phyloP scores from a whole-genome alignment of 176 grass and related monocot genomes.

The Paspalum vaginatum region DNA sequence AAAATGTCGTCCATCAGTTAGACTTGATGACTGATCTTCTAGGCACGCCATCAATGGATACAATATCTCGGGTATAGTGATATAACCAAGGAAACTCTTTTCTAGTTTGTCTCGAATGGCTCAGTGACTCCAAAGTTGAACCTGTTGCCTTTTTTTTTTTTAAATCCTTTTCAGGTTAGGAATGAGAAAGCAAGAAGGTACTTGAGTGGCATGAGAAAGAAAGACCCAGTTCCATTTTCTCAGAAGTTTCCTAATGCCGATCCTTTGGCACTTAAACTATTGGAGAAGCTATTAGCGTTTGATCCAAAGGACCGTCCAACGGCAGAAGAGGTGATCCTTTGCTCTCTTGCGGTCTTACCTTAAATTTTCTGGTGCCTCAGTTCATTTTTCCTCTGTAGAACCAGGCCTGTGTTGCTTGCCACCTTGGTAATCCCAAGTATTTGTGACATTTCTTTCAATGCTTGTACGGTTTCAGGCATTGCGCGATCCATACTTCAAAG shows the following conservation, averaged over 20 bases:
- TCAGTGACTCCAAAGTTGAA: not conserved
- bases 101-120: not conserved
- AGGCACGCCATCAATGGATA: conserved; percentile 82
- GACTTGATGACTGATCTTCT: conserved; percentile 99
- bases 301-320: conserved; percentile 93
- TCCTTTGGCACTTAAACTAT: conserved; percentile 86
- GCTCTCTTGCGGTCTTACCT: not conserved
- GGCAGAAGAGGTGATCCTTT: conserved; percentile 77
- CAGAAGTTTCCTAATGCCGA: conserved; percentile 92
- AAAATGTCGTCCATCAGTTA: conserved; percentile 99
- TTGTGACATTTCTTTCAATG: conserved; percentile 21
- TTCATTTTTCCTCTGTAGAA: conserved; percentile 18
- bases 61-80: conserved; percentile 87
- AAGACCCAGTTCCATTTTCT: conserved; percentile 78
- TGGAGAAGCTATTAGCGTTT: conserved; percentile 87
- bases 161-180: conserved; percentile 58
- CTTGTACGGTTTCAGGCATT: conserved; percentile 59
- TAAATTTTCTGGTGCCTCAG: not conserved
- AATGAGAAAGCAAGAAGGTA: conserved; percentile 99
- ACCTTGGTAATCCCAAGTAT: not conserved
- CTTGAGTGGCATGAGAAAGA: conserved; percentile 95
- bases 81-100: not conserved
- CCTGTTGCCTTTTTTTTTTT: not conserved
- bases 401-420: not conserved
- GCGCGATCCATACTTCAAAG: conserved; percentile 90